Base-by-base conservation (phyloP, 257 asterid genomes). In the Nicotiana tabacum region DNA sequence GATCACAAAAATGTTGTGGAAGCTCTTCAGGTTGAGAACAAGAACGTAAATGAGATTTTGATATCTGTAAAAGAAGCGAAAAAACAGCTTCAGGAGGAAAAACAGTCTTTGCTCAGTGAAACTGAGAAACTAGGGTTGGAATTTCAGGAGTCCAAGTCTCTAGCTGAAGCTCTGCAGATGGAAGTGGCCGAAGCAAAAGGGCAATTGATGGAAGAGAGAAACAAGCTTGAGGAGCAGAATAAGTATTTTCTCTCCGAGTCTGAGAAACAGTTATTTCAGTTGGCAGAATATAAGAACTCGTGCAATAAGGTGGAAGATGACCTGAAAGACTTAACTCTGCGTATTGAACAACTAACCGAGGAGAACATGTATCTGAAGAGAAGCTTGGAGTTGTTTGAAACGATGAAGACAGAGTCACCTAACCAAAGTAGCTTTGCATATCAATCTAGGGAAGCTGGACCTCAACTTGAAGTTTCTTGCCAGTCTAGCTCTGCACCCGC, bases 141-240 rank as follows among this genome's bases (percentile, higher is more conserved):
- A 83, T 83, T 90, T 81, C 83, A 67, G 57, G 86, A 83, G 85
- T 78, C 83, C 72, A 86, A 87, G 87, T 88, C 82, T 82, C 85
- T 89, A 87, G 81, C 90, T 85, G 89, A 78, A 68, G 87, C 85
- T 81, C 94, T 91, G 85, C 93, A 89, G 86, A 85, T 62, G 79
- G 94, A 93, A 84, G 84, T 93, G 86, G 83, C 91, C 58, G 83
- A 87, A 81, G 82, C 87, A 83, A 87, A 83, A 32, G 85, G 83
- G 69, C 84, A 43, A 48, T 86, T 90, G 76, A 86, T 85, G 62
- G 94, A 88, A 83, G 92, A 89, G 82, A 91, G 82, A 84, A 89
- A 83, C 87, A 90, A 81, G 86, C 88, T 87, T 84, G 91, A 87
- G 83, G 90, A 89, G 81, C 97, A 91, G 91, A 90, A 88, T 66